Evolutionary conservation across 1,284 basidiomycete species (phyloP), one percentile per base, ranked within the genome.

Genomic region (Sporisorium graminicola): DNA sequence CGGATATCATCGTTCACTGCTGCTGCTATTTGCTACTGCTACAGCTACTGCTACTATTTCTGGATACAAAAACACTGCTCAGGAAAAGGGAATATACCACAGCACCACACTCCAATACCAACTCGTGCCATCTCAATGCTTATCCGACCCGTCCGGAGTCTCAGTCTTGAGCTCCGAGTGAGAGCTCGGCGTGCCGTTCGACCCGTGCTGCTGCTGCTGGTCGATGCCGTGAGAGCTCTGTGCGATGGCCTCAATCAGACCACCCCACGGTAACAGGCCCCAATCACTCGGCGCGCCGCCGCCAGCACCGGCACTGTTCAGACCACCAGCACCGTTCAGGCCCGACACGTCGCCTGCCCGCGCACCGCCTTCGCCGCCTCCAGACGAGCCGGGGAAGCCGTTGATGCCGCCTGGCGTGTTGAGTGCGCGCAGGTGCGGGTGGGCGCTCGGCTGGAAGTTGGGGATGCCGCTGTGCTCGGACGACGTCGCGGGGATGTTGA

Each of bases 191-290:
- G 65, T 74, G 26, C 59, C 58, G n/a, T 73, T 63, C 1, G 59
- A 58, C 16, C 50, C 58, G n/a, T 29, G 68, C 14, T 54, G 54
- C 37, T 67, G 71, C 33, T 64, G 65, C 22, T 58, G 64, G 9
- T 76, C 74, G 22, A 68, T 76, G 2, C 74, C 74, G 31, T 76
- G 74, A 18, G 74, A 76, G 37, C 74, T 77, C 43, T 74, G 71
- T 4, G 74, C 74, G 35, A 80, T 80, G 2, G 80, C 78, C 58
- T 80, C 78, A 20, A 82, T 82, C 46, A 82, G 44, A 1, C 77
- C 80, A 9, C 78, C 76, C 80, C 80, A 82, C 3, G 80, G 80
- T 40, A 80, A 33, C 42, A 80, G 37, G 1, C 70, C 69, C 69
- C 71, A 72, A 35, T 78, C 77, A 14, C 66, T 59, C 3, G 69